phyloP scores from a whole-genome alignment of 306 rosid genomes.

The Lagenaria siceraria region DNA sequence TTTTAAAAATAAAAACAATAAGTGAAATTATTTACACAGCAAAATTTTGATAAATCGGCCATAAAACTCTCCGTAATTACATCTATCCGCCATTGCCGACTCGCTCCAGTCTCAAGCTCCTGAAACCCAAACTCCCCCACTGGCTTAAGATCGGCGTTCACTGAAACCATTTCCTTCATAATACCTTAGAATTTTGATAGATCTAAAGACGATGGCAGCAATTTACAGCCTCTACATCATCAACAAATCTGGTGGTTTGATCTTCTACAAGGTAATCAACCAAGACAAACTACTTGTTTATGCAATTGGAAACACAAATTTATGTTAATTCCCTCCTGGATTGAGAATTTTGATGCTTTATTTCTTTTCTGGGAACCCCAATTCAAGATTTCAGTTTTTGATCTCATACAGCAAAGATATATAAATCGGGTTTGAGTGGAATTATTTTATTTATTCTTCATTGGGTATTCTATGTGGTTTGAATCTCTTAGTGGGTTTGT shows the following conservation, averaged over 20 bases:
- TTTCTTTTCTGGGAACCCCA: neutral
- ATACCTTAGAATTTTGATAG: neutral
- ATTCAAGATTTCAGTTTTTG: neutral
- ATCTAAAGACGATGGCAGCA: constrained; percentile 51
- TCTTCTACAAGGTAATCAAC: constrained; percentile 65
- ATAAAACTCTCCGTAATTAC: no score
- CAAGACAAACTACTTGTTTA: neutral
- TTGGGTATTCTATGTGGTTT: neutral
- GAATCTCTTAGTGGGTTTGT: neutral
- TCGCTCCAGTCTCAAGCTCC: neutral
- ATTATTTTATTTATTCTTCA: neutral
- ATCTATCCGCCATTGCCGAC: no score
- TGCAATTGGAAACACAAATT: neutral
- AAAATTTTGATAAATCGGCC: no score
- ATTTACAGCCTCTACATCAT: constrained; percentile 86
- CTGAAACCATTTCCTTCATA: neutral
- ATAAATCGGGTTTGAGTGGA: neutral
- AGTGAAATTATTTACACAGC: no score
- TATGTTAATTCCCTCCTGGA: neutral
- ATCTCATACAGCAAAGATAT: neutral
- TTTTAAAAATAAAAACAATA: no score
- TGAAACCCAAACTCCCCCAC: neutral
- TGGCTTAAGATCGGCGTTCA: neutral
- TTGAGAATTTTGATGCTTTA: neutral
- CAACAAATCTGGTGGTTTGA: constrained; percentile 89